These are phyloP conservation scores for Tetrahymena malaccensis DNA, from an alignment of 73 alveolate species.

Conservation along the genomic window DNA sequence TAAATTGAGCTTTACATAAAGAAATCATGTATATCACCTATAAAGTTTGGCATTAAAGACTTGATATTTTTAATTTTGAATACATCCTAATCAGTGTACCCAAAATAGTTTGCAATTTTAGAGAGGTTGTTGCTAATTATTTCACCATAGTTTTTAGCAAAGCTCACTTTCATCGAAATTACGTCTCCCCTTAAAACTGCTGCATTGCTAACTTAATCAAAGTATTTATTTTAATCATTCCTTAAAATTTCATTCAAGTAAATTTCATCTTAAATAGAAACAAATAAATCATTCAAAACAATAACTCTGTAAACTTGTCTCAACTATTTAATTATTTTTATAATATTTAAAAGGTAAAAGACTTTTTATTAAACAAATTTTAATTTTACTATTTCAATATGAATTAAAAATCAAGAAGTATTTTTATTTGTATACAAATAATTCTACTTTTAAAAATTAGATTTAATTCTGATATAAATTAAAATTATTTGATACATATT, in stretches of 20 bases:
- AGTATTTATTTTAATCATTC: neutral
- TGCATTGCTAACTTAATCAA: neutral
- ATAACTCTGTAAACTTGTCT: neutral
- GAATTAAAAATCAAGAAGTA: too few species aligned
- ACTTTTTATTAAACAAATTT: too few species aligned
- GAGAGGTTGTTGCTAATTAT: neutral
- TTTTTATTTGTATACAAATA: too few species aligned
- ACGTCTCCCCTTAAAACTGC: neutral
- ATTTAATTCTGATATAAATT: too few species aligned
- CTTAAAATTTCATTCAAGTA: neutral
- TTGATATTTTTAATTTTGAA: neutral
- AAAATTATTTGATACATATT: too few species aligned
- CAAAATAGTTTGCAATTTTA: neutral
- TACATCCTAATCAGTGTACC: neutral
- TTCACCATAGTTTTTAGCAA: neutral
- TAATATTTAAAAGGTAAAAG: neutral
- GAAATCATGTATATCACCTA: neutral
- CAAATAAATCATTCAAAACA: neutral
- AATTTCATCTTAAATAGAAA: neutral
- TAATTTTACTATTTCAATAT: too few species aligned
- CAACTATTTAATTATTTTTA: neutral
- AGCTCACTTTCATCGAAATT: neutral
- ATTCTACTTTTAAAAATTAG: too few species aligned
- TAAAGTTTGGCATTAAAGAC: neutral
- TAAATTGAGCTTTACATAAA: neutral